These are phyloP conservation scores for Corynascus novoguineensis DNA, from an alignment of 495 filamentous ascomycete genomes.

Conservation along the genomic window DNA sequence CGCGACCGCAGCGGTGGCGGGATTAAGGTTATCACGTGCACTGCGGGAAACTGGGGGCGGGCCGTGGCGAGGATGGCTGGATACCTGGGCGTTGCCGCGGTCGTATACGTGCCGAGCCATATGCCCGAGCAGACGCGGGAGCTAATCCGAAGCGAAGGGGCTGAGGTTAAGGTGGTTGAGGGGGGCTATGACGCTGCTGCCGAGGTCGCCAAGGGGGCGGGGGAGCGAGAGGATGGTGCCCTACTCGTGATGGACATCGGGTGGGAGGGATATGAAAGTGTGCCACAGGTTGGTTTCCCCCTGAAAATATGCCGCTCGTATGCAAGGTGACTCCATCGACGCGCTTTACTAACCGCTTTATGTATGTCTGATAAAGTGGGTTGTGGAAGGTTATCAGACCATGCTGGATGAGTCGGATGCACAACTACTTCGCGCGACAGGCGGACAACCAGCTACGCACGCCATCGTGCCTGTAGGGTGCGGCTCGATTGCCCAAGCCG, in stretches of 20 bases:
- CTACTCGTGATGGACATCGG: conserved; percentile 49
- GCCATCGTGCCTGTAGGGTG: conserved; percentile 59
- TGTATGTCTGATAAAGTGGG: conserved; percentile 57
- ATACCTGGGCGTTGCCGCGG: conserved; percentile 45
- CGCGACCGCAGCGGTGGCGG: too few species aligned
- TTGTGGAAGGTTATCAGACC: conserved; percentile 66
- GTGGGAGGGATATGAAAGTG: conserved; percentile 55
- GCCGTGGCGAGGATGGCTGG: conserved; percentile 60
- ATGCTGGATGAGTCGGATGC: conserved; percentile 59
- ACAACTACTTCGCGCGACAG: conserved; percentile 35
- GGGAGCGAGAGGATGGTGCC: conserved; percentile 14
- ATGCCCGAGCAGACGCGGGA: conserved; percentile 49
- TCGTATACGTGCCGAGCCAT: conserved; percentile 52
- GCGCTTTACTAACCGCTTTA: too few species aligned
- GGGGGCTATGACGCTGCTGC: conserved; percentile 60
- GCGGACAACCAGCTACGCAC: conserved; percentile 30
- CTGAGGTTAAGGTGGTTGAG: conserved; percentile 43
- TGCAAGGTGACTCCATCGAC: too few species aligned
- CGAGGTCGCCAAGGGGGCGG: conserved; percentile 35
- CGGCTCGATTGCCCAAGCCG: conserved; percentile 59
- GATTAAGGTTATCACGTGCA: conserved; percentile 45
- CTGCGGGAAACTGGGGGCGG: conserved; percentile 69
- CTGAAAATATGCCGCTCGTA: too few species aligned
- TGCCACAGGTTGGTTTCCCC: conserved; percentile 45
- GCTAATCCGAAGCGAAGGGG: conserved; percentile 55